Percentiles rank a stretch among this genome's conserved stretches.
Evolutionary conservation across 495 filamentous ascomycete species (phyloP).

Genomic region (Trichodelitschia bisporula): DNA sequence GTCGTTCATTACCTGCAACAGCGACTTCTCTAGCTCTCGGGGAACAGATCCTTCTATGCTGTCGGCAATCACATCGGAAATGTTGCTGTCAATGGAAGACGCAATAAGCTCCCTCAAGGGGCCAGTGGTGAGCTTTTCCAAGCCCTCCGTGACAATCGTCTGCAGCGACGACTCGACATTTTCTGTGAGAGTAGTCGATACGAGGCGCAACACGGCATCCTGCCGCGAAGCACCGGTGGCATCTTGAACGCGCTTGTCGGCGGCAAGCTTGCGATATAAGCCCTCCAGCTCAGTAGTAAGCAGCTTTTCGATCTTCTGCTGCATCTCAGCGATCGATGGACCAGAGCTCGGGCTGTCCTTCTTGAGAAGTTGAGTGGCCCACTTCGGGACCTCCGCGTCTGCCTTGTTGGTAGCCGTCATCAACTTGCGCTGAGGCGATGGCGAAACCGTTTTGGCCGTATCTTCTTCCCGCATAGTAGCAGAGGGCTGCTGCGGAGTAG

Average conservation of each 20-base stretch:
- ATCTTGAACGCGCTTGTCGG: constrained; percentile 37
- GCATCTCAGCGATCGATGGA: no score
- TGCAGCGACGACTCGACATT: constrained; percentile 67
- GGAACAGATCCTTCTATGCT: background rate
- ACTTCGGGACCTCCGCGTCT: no score
- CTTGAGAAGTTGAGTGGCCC: no score
- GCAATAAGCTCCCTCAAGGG: constrained; percentile 19
- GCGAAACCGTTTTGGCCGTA: no score
- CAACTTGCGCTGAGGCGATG: no score
- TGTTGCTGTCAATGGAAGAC: constrained; percentile 16
- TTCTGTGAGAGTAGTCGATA: constrained; percentile 67
- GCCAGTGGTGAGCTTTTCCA: constrained; percentile 39
- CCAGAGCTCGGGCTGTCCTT: no score
- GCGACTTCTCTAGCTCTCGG: background rate
- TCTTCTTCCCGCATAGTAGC: no score
- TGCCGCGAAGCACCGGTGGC: constrained; percentile 42
- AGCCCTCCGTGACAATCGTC: constrained; percentile 40
- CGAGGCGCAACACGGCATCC: constrained; percentile 59
- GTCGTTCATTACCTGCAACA: background rate
- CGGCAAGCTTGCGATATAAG: no score
- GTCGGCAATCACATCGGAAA: background rate
- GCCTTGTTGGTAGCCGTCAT: no score
- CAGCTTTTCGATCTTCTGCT: no score
- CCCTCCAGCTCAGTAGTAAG: no score
- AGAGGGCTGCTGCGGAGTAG: no score